Evolutionary conservation across 345 rosid genomes (phyloP).

Genomic region (Melastoma malabathricum): DNA sequence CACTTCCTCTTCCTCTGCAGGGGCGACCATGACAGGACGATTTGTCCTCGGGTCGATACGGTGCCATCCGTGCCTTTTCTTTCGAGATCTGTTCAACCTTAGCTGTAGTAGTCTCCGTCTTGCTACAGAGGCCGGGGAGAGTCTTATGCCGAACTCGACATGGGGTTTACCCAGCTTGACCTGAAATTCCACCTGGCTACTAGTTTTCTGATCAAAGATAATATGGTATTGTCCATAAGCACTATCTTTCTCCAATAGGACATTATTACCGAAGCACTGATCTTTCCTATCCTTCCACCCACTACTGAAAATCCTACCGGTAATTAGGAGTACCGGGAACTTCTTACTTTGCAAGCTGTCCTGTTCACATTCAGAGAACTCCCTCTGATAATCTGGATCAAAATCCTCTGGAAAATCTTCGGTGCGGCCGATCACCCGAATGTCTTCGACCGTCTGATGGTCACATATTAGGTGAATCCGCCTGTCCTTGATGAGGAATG

Average conservation of each 20-base stretch:
- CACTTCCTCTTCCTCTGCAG: constrained; percentile 20
- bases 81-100: constrained; percentile 19
- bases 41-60: constrained; percentile 21
- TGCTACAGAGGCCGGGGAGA: constrained; percentile 9
- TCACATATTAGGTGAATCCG: constrained; percentile 23
- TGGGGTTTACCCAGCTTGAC: constrained; percentile 30
- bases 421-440: constrained; percentile 17
- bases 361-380: constrained; percentile 10
- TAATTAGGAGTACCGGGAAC: constrained; percentile 28
- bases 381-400: constrained; percentile 9
- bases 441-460: constrained; percentile 42
- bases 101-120: constrained; percentile 15
- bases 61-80: constrained; percentile 20
- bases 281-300: constrained; percentile 11
- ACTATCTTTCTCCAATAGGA: constrained; percentile 5
- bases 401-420: constrained; percentile 7
- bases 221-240: constrained; percentile 33
- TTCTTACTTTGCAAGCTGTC: constrained; percentile 11
- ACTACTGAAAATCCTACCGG: constrained; percentile 30
- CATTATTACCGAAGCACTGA: constrained; percentile 8
- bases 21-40: constrained; percentile 22
- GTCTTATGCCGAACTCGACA: constrained; percentile 8
- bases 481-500: constrained; percentile 31
- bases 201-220: constrained; percentile 33
- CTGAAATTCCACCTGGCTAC: constrained; percentile 35